Base-by-base conservation (phyloP, 306 rosid species). In the Fagus sylvatica region DNA sequence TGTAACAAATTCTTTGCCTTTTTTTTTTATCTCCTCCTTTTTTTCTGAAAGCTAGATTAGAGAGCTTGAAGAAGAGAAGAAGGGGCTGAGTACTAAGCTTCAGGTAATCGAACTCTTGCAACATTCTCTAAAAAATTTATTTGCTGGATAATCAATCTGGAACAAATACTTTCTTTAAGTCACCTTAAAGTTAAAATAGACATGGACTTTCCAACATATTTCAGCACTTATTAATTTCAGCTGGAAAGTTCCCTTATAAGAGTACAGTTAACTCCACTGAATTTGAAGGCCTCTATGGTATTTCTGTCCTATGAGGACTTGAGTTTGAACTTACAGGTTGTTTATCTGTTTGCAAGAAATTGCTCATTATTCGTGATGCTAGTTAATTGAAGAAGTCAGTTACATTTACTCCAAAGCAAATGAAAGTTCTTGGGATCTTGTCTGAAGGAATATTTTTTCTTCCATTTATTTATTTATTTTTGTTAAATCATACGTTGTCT, bases 21-120 rank as follows among this genome's bases (percentile, higher is more conserved):
- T 40, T 6, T 42, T 33, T 60, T 56, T 77, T 65, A 73, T 76
- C 74, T 76, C 40, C 67, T 60, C 28, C 28, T 22, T 22, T 66
- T 86, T 86, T 85, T 65, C 81, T 89, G 94, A 84, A 90, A 88
- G 90, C 89, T 89, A 96, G 99, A 90, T 89, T 80, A 96, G 99
- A 89, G 99, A 96, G 90, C 86, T 93, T 79, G 98, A 96, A 85
- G 99, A 96, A 90, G 99, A 96, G 96, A 96, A 93, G 94, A 96
- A 96, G 86, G 98, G 94, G 80, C 79, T 96, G 82, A 74, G 64
- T 64, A 89, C 98, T 64, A 96, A 90, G 78, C 96, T 96, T 84
- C 98, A 96, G 99, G 99, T 96, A 88, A 88, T 62, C 71, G 73
- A 77, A 74, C 77, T 65, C 77, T 61, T 34, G 54, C 68, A 74